Conservation (phyloP, 176 grass and related monocot species). For the Rhipidocladum racemiflorum region DNA sequence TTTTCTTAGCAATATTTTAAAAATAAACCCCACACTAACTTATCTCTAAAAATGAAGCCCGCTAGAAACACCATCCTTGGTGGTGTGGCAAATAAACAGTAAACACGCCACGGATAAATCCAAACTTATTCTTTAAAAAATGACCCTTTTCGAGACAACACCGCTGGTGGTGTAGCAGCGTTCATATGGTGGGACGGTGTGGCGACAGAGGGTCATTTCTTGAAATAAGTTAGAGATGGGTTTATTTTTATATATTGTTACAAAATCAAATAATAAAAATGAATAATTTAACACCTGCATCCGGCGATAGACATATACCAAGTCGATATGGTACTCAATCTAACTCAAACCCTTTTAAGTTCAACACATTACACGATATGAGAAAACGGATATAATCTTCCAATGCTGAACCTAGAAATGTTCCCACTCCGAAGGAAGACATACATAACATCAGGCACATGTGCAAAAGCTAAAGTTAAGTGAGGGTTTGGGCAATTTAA, state of each 20-base stretch:
- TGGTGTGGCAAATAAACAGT: neutral
- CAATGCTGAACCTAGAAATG: conserved; percentile 1
- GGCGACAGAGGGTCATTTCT: neutral
- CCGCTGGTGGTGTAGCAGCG: neutral
- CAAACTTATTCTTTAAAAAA: neutral
- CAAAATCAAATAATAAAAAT: neutral
- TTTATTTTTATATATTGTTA: neutral
- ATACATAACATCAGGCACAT: neutral
- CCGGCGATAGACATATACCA: neutral
- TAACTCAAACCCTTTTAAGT: neutral
- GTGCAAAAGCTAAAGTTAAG: neutral
- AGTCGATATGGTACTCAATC: neutral
- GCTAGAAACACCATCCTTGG: neutral
- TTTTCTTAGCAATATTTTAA: neutral
- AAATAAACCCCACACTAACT: neutral
- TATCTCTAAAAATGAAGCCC: neutral
- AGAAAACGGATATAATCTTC: neutral
- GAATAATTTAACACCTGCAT: neutral
- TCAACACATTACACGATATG: neutral
- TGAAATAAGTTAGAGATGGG: too few species aligned
- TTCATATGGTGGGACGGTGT: neutral
- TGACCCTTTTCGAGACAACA: neutral
- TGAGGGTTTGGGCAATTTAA: conserved; percentile 16
- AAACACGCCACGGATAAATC: neutral
- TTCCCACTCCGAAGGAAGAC: neutral